Percentiles rank a stretch among this genome's conserved stretches.
Evolutionary conservation across 495 filamentous ascomycete genomes (phyloP).

Genomic region (Penicillium simplicissimum): DNA sequence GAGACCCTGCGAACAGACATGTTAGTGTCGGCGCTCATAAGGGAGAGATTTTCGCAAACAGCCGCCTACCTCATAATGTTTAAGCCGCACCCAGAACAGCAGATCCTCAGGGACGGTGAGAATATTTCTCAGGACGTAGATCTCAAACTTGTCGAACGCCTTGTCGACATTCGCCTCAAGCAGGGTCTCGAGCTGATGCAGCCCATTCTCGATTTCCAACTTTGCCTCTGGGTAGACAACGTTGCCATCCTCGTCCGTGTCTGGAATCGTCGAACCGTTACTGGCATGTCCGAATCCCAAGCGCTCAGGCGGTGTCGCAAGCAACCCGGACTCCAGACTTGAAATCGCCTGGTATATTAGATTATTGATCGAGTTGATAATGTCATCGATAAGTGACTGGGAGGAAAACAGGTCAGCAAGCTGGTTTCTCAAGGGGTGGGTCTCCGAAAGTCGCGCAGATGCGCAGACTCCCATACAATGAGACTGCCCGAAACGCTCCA

Average conservation of each 20-base stretch:
- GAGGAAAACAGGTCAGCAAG: conserved; percentile 21
- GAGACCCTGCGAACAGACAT: conserved; percentile 32
- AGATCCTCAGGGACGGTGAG: conserved; percentile 74
- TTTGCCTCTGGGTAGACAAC: conserved; percentile 59
- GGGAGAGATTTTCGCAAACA: neutral
- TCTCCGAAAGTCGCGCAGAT: conserved; percentile 12
- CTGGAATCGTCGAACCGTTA: conserved; percentile 49
- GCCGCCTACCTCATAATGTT: conserved; percentile 75
- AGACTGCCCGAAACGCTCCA: neutral
- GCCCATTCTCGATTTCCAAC: conserved; percentile 83
- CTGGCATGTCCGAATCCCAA: conserved; percentile 68
- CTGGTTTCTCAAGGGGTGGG: conserved; percentile 19
- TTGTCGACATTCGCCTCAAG: conserved; percentile 77
- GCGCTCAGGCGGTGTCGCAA: conserved; percentile 64
- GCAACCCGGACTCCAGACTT: conserved; percentile 76
- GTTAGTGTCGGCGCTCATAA: neutral
- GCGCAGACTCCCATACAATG: conserved; percentile 4
- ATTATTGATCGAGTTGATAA: conserved; percentile 94
- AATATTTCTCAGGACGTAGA: conserved; percentile 86
- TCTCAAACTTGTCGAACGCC: conserved; percentile 77
- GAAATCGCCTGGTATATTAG: conserved; percentile 83
- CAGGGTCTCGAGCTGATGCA: conserved; percentile 93
- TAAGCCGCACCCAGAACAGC: conserved; percentile 72
- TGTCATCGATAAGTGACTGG: conserved; percentile 91
- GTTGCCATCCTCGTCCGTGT: conserved; percentile 55